A percentile compares a stretch with the other conserved stretches of the same genome.
Conservation (phyloP, 345 rosid genomes). For the Salix udensis region DNA sequence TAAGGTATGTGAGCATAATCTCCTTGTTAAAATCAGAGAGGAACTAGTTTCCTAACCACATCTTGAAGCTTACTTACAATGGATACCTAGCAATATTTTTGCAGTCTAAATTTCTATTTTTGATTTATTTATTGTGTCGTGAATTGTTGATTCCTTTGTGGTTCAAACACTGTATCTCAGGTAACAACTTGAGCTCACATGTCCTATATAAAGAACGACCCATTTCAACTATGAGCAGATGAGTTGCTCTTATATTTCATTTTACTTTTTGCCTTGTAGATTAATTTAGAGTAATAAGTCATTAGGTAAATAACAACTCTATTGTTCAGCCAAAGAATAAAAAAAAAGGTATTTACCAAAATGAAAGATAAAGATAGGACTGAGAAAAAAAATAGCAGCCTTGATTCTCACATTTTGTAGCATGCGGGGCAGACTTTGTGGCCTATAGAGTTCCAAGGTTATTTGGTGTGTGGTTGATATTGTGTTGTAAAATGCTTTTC, state of each 20-base stretch:
- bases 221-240: background rate
- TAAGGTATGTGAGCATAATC: slow-evolving; percentile 24
- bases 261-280: background rate
- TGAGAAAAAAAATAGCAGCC: background rate
- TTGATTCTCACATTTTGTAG: background rate
- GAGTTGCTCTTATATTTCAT: background rate
- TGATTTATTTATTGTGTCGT: no score
- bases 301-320: background rate
- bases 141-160: background rate
- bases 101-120: background rate
- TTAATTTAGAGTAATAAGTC: background rate
- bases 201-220: background rate
- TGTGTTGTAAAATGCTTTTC: no score
- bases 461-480: background rate
- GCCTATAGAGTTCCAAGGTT: background rate
- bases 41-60: background rate
- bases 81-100: background rate
- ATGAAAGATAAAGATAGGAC: background rate
- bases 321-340: background rate
- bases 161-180: background rate
- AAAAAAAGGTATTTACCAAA: background rate
- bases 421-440: background rate
- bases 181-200: background rate
- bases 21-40: background rate
- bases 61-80: background rate